These are phyloP conservation scores for Lupinus albus DNA, from an alignment of 306 rosid genomes.

Conservation along the genomic window DNA sequence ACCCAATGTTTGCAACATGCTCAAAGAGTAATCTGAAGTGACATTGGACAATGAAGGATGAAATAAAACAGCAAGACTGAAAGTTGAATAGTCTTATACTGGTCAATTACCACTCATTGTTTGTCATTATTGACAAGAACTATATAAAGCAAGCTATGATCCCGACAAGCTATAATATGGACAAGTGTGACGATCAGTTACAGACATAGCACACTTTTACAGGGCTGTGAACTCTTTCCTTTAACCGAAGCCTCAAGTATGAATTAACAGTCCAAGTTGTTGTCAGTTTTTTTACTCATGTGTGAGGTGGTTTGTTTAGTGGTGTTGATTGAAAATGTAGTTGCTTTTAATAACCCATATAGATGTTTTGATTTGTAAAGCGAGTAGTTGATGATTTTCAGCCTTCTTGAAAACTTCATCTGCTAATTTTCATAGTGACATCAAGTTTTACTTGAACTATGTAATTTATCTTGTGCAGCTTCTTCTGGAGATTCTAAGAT, in stretches of 20 bases:
- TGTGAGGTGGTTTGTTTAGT: conserved; percentile 10
- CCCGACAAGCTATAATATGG: neutral
- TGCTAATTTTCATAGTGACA: conserved; percentile 31
- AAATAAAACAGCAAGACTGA: conserved; percentile 1
- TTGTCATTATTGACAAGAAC: neutral
- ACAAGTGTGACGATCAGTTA: neutral
- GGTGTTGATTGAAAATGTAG: conserved; percentile 8
- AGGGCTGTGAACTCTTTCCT: neutral
- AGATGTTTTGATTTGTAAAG: conserved; percentile 18
- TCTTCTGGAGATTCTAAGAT: conserved; percentile 64
- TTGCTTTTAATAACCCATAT: neutral
- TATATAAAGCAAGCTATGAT: neutral
- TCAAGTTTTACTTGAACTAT: conserved; percentile 32
- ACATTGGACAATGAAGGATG: neutral
- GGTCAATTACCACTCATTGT: neutral
- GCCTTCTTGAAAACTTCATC: conserved; percentile 33
- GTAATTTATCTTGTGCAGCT: conserved; percentile 61
- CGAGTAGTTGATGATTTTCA: conserved; percentile 22
- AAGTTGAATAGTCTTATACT: neutral
- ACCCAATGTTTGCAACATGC: neutral
- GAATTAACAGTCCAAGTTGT: conserved; percentile 8
- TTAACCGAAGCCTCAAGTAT: neutral
- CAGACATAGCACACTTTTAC: neutral
- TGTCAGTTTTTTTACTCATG: neutral
- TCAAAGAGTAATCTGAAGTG: neutral